Evolutionary conservation across 2,329 filamentous ascomycete species (phyloP).

Genomic region (Neofusicoccum kwambonambiense): DNA sequence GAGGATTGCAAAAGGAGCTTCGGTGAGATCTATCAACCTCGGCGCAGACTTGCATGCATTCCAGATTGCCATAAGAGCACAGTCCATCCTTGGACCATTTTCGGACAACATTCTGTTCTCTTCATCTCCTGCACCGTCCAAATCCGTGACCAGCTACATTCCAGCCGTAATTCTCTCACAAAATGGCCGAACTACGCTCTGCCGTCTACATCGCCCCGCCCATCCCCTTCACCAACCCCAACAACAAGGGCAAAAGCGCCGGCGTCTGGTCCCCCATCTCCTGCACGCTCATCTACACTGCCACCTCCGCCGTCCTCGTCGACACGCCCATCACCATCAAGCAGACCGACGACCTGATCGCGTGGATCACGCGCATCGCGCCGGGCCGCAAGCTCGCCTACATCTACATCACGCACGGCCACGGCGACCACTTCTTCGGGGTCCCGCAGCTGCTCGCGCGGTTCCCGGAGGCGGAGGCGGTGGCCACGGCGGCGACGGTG

Average conservation of each 20-base stretch:
- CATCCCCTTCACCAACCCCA: not conserved
- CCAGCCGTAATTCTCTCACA: not conserved
- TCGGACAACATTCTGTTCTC: too few species aligned
- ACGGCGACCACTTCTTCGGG: conserved; percentile 45
- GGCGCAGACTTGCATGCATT: too few species aligned
- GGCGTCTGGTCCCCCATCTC: conserved; percentile 16
- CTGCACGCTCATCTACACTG: conserved; percentile 31
- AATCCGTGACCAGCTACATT: too few species aligned
- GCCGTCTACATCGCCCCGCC: conserved; percentile 9
- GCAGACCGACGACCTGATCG: conserved; percentile 32
- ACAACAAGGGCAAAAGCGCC: not conserved
- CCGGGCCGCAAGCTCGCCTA: conserved; percentile 30
- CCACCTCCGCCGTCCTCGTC: conserved; percentile 37
- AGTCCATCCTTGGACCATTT: too few species aligned
- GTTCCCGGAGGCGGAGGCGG: conserved; percentile 29
- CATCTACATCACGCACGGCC: conserved; percentile 46
- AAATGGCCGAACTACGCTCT: not conserved
- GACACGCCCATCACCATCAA: conserved; percentile 36
- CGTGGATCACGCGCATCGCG: conserved; percentile 35
- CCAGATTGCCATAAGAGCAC: too few species aligned
- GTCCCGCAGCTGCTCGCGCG: conserved; percentile 27
- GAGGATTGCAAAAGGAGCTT: too few species aligned
- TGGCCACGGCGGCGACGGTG: conserved; percentile 27
- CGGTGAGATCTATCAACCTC: too few species aligned
- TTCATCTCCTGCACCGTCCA: too few species aligned